Percentiles rank a stretch among this genome's conserved stretches.
Conservation (phyloP, 2,329 filamentous ascomycete species). For the Claviceps quebecensis region DNA sequence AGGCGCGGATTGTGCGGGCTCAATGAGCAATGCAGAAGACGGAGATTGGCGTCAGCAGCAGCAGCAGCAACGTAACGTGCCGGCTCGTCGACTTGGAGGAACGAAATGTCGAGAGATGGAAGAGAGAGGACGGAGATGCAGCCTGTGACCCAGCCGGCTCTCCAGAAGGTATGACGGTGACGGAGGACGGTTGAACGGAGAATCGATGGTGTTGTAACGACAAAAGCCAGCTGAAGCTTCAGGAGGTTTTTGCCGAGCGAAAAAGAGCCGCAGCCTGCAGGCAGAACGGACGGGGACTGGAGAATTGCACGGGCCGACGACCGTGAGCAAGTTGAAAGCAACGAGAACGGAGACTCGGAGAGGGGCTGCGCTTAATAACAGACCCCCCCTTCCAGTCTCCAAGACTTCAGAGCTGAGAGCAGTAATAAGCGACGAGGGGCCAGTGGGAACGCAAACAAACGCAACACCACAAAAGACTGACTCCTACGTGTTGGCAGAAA, state of each 20-base stretch:
- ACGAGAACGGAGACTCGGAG: not conserved
- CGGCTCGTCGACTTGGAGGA: slow-evolving; percentile 7
- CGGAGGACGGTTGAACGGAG: slow-evolving; percentile 7
- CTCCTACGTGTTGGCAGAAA: too few species aligned
- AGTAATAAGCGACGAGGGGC: too few species aligned
- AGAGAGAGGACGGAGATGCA: slow-evolving; percentile 16
- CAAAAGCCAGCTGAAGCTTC: slow-evolving; percentile 11
- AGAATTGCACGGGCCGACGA: slow-evolving; percentile 10
- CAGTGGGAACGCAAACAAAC: too few species aligned
- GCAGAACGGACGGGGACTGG: slow-evolving; percentile 9
- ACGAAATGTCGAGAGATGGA: slow-evolving; percentile 10
- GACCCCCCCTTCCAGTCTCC: too few species aligned
- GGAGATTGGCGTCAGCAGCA: slow-evolving; percentile 3
- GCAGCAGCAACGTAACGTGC: slow-evolving; percentile 6
- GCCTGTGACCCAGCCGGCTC: slow-evolving; percentile 25
- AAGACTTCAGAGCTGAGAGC: too few species aligned
- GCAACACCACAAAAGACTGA: too few species aligned
- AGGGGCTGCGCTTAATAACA: not conserved
- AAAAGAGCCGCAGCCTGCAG: slow-evolving; percentile 10
- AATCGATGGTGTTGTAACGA: slow-evolving; percentile 12
- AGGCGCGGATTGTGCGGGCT: slow-evolving; percentile 4
- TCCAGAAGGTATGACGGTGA: slow-evolving; percentile 9
- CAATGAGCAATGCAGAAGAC: slow-evolving; percentile 8
- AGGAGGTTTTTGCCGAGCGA: slow-evolving; percentile 14
- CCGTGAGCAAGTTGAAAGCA: not conserved